A percentile compares a stretch with the other conserved stretches of the same genome.
Conservation (phyloP, 78 protist genomes). For the Dictyostelium intermedium region DNA sequence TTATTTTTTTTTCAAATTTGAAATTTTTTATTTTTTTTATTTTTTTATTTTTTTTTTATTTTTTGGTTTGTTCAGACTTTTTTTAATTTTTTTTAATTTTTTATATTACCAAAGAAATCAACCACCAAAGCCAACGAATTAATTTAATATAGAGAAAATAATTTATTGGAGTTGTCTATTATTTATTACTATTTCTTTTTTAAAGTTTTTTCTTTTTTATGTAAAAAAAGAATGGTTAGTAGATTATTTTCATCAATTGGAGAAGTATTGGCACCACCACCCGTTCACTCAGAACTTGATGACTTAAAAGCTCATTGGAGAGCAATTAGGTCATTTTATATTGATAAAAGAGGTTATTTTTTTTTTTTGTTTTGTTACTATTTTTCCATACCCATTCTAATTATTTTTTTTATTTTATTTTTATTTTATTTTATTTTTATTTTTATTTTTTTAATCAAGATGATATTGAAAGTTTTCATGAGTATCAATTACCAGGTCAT, state of each 20-base stretch:
- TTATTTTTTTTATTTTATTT: no score
- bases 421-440: no score
- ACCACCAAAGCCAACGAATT: background rate
- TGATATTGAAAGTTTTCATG: slow-evolving; percentile 64
- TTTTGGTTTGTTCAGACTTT: background rate
- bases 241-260: slow-evolving; percentile 51
- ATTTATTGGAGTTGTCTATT: background rate
- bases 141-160: no score
- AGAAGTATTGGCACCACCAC: slow-evolving; percentile 61
- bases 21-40: background rate
- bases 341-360: slow-evolving; percentile 22
- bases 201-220: background rate
- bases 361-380: no score
- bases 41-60: background rate
- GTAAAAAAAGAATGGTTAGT: background rate
- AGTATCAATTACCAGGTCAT: slow-evolving; percentile 72
- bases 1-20: background rate
- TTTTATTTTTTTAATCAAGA: no score
- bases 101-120: background rate
- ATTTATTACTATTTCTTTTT: background rate
- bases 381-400: background rate
- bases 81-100: background rate
- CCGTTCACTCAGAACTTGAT: slow-evolving; percentile 37
- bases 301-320: slow-evolving; percentile 69
- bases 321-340: slow-evolving; percentile 41